Evolutionary conservation across 495 filamentous ascomycete species (phyloP), one percentile per base, ranked within the genome.

Genomic region (Aspergillus avenaceus): DNA sequence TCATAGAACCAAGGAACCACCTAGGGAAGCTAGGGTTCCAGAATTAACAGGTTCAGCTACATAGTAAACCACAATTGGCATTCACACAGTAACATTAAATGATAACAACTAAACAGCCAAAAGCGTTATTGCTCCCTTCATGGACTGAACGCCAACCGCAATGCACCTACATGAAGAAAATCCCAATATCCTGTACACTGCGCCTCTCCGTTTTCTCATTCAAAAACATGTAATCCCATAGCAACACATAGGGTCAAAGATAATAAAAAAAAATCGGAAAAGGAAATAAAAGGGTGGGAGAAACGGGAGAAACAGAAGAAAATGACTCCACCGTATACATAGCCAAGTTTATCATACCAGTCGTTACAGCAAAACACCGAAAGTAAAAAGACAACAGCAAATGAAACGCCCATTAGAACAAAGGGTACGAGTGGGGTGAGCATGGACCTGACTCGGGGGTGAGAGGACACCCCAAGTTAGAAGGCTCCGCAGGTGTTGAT

Each of bases 371-470:
- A 54, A 16, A 28, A 21, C 25, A 37, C 22, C 50, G 55, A 54
- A 47, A 52, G 41, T 19, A 40, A 38, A 43, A 41, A 18, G 26
- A 46, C 18, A 44, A 28, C n/a, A 52, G 21, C 41, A 54, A 50
- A 50, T 34, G 44, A 16, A 42, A 51, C 24, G 14, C 21, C 23
- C 46, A 32, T 21, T 11, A 24, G 41, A 34, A 22, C 12, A 56
- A 40, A 53, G 55, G 49, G 34, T 46, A 59, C 8, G 58, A 58
- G n/a, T 65, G 62, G 8, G 67, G 64, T 5, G 70, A 70, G 45
- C 62, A 68, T 8, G 56, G 61, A 8, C 48, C 63, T 2, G 67
- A 70, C 46, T 74, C 61, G 13, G 70, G 71, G 0, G 71, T 74
- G 18, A 70, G 43, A 38, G 71, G 71, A 45, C 64, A 67, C n/a